phyloP scores from a whole-genome alignment of 805 yeast genomes.

The Jamesozyma lodderae region DNA sequence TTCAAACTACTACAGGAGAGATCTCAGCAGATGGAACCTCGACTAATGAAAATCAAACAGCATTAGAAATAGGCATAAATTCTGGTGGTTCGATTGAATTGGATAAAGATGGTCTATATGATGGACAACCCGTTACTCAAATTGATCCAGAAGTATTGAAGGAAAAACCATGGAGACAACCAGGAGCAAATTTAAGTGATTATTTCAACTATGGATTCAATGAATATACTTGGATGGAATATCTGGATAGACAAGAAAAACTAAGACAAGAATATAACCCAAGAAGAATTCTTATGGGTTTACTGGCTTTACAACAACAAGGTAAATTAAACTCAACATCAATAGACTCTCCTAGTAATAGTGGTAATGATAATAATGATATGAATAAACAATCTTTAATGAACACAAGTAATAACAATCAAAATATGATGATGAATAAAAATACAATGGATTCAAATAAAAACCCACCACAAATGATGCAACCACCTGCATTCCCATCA shows the following conservation, averaged over 20 bases:
- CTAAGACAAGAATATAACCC: constrained; percentile 74
- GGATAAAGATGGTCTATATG: constrained; percentile 33
- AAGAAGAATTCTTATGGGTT: constrained; percentile 60
- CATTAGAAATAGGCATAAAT: constrained; percentile 1
- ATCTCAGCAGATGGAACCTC: constrained; percentile 6
- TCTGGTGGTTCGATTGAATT: constrained; percentile 24
- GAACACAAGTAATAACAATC: background rate
- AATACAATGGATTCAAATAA: constrained; percentile 3
- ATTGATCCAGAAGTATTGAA: constrained; percentile 71
- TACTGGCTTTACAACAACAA: constrained; percentile 29
- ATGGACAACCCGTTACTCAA: constrained; percentile 77
- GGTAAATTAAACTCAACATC: constrained; percentile 36
- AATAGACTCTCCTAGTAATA: constrained; percentile 14
- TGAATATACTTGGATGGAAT: constrained; percentile 92
- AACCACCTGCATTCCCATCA: constrained; percentile 27
- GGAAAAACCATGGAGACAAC: constrained; percentile 97
- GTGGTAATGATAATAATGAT: constrained; percentile 9
- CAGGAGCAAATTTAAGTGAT: constrained; percentile 91
- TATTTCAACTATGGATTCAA: constrained; percentile 96
- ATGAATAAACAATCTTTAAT: constrained; percentile 1
- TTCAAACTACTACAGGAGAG: constrained; percentile 7
- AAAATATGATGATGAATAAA: background rate
- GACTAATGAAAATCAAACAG: constrained; percentile 1
- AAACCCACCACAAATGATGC: constrained; percentile 4
- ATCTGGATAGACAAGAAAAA: constrained; percentile 80